These are phyloP conservation scores for Cytospora mali DNA, from an alignment of 2,329 filamentous ascomycete species.

Conservation along the genomic window DNA sequence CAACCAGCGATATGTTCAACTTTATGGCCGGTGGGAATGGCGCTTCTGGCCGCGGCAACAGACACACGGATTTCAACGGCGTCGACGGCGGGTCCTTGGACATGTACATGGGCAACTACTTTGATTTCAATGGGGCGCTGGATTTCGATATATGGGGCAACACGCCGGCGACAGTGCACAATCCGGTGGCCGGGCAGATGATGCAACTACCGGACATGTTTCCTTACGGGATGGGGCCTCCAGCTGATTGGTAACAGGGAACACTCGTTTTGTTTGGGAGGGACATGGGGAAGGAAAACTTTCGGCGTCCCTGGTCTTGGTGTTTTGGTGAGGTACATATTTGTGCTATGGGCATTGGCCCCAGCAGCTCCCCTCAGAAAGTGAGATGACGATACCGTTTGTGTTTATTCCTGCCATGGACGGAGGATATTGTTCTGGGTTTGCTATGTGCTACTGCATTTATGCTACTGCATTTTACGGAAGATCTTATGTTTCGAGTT, in stretches of 20 bases:
- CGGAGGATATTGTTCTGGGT: neutral
- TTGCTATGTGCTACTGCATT: neutral
- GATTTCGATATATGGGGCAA: conserved; percentile 51
- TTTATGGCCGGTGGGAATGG: neutral
- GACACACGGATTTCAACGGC: conserved; percentile 14
- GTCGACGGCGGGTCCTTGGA: conserved; percentile 40
- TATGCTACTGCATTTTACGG: neutral
- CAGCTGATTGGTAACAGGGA: conserved; percentile 30
- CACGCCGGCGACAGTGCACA: conserved; percentile 23
- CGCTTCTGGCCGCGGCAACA: neutral
- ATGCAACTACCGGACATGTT: conserved; percentile 24
- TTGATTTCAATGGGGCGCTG: conserved; percentile 45
- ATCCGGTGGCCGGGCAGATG: neutral
- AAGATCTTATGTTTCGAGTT: neutral
- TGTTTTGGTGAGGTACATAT: conserved; percentile 3
- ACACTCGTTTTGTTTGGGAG: neutral
- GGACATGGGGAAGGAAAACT: neutral
- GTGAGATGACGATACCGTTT: conserved; percentile 1
- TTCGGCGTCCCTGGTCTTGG: neutral
- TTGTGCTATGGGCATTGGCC: conserved; percentile 12
- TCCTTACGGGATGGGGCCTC: conserved; percentile 32
- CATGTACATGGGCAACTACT: conserved; percentile 47
- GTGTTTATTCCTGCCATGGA: neutral
- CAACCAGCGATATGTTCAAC: conserved; percentile 19
- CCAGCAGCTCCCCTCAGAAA: conserved; percentile 5